Percentiles rank a stretch among this genome's conserved stretches.
Conservation (phyloP, 1,284 basidiomycete species). For the Phellinidium pouzarii region DNA sequence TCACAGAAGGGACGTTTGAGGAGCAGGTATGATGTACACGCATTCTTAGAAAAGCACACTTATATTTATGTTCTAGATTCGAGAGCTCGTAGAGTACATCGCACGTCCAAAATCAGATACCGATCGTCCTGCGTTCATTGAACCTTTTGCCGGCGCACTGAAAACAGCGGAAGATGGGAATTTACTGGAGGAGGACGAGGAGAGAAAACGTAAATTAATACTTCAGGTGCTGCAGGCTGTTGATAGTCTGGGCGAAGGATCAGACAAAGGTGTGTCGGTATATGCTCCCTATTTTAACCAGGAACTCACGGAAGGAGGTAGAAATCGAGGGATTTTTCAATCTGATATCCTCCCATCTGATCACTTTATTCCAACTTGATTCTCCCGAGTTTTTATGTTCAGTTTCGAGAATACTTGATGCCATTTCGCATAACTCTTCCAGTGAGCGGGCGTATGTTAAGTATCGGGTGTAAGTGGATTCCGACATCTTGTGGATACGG, state of each 20-base stretch:
- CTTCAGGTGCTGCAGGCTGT: constrained; percentile 53
- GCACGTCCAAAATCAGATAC: constrained; percentile 63
- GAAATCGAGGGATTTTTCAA: constrained; percentile 88
- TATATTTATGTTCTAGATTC: constrained; percentile 42
- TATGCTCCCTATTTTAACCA: not conserved
- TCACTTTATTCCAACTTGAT: constrained; percentile 48
- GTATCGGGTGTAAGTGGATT: constrained; percentile 57
- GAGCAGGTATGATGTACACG: constrained; percentile 56
- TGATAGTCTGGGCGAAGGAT: constrained; percentile 66
- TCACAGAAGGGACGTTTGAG: constrained; percentile 82
- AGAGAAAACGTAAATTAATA: constrained; percentile 46
- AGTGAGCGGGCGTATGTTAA: constrained; percentile 48
- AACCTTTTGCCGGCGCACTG: constrained; percentile 60
- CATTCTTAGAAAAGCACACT: not conserved
- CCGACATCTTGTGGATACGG: constrained; percentile 1
- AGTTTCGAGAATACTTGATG: constrained; percentile 44
- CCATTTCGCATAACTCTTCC: constrained; percentile 42
- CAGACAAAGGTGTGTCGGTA: constrained; percentile 55
- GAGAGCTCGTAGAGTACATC: constrained; percentile 75
- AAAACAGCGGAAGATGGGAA: constrained; percentile 47
- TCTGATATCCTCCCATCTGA: constrained; percentile 64
- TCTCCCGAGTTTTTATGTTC: constrained; percentile 48
- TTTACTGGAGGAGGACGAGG: constrained; percentile 46
- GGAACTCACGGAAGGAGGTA: constrained; percentile 26
- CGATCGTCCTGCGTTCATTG: constrained; percentile 54